Conservation (phyloP, 2,329 filamentous ascomycete species). For the Ophiostoma ips region DNA sequence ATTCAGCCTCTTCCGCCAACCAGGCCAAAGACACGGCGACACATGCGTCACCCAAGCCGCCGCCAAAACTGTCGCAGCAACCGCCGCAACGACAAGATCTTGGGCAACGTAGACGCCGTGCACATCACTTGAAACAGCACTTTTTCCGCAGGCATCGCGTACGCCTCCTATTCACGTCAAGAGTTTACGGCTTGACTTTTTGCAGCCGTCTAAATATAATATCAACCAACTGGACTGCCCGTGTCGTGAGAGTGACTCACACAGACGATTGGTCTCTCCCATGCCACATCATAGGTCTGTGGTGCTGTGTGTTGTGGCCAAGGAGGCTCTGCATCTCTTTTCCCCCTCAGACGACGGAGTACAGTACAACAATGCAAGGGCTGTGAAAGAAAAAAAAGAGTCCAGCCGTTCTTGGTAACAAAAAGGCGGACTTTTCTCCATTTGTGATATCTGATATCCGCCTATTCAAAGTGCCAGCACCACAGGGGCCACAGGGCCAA, state of each 20-base stretch:
- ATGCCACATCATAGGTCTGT: slow-evolving; percentile 1
- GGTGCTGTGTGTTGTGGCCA: background rate
- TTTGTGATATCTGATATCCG: background rate
- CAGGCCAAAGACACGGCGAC: too few species aligned
- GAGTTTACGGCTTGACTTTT: too few species aligned
- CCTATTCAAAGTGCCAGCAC: background rate
- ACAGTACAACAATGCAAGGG: background rate
- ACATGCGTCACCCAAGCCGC: too few species aligned
- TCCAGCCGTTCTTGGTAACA: background rate
- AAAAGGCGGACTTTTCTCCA: background rate
- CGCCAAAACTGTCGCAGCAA: too few species aligned
- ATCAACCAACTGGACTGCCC: background rate
- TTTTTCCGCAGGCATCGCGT: too few species aligned
- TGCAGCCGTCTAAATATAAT: too few species aligned
- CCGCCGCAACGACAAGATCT: too few species aligned
- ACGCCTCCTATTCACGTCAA: too few species aligned
- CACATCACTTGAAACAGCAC: too few species aligned
- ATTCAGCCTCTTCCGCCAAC: too few species aligned
- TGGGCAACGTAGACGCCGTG: too few species aligned
- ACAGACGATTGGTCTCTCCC: background rate
- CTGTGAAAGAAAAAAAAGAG: background rate
- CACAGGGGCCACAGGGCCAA: background rate
- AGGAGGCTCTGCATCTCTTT: background rate
- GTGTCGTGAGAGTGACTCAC: background rate
- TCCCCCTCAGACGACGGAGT: background rate